Percentiles rank a stretch among this genome's conserved stretches.
Conservation (phyloP, 2,329 filamentous ascomycete species). For the Aspergillus novoparasiticus region DNA sequence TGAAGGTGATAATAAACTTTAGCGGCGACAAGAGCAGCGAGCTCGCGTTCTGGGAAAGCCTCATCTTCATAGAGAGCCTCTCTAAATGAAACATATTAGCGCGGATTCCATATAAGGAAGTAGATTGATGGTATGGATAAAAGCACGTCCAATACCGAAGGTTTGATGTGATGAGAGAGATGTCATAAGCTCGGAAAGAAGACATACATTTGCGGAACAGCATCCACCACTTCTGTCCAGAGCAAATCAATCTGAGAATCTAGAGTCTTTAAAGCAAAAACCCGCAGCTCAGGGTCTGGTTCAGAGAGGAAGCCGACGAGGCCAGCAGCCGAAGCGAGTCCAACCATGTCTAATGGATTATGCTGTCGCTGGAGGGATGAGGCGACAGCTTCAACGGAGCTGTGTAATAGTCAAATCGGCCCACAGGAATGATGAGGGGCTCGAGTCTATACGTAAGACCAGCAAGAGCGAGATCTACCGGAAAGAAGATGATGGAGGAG, state of each 20-base stretch:
- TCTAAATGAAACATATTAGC: constrained; percentile 51
- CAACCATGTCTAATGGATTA: constrained; percentile 68
- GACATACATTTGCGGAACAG: constrained; percentile 87
- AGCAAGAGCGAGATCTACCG: constrained; percentile 23
- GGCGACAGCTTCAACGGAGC: constrained; percentile 36
- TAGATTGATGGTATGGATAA: constrained; percentile 14
- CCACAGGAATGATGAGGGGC: constrained; percentile 16
- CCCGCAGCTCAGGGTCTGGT: constrained; percentile 89
- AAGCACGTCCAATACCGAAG: not conserved
- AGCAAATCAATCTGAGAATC: constrained; percentile 96
- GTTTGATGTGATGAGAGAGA: not conserved
- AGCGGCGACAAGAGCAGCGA: constrained; percentile 89
- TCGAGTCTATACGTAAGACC: constrained; percentile 20
- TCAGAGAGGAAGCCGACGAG: constrained; percentile 94
- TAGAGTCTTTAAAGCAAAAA: constrained; percentile 91
- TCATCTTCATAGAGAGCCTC: constrained; percentile 98
- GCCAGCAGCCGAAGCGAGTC: constrained; percentile 89
- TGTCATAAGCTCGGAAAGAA: constrained; percentile 3
- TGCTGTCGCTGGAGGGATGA: constrained; percentile 32
- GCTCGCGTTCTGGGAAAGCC: constrained; percentile 86
- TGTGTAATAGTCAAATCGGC: constrained; percentile 26
- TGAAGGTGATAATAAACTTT: constrained; percentile 99
- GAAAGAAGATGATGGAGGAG: constrained; percentile 16
- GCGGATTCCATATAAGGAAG: constrained; percentile 6
- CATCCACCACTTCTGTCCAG: constrained; percentile 94